Evolutionary conservation across 495 filamentous ascomycete genomes (phyloP).

Genomic region (Astrothelium macrocarpum): DNA sequence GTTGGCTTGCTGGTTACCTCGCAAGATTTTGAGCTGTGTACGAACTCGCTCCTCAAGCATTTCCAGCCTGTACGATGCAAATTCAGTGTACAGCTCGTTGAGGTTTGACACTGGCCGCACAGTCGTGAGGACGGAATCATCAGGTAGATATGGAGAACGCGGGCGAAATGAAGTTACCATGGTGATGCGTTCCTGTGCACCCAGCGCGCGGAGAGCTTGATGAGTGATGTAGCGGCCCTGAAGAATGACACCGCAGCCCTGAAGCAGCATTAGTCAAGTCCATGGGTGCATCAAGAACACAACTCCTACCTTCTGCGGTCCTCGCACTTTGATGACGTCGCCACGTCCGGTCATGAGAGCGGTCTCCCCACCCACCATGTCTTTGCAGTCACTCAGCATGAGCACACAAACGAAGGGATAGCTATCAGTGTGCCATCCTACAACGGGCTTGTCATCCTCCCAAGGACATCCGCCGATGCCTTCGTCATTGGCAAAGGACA

Average conservation of each 20-base stretch:
- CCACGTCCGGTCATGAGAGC: conserved; percentile 52
- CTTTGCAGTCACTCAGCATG: conserved; percentile 62
- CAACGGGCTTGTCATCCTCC: conserved; percentile 56
- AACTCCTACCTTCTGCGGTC: conserved; percentile 50
- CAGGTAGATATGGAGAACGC: conserved; percentile 44
- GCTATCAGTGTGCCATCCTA: conserved; percentile 65
- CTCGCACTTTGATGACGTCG: conserved; percentile 57
- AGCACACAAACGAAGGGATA: conserved; percentile 71
- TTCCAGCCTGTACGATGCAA: conserved; percentile 59
- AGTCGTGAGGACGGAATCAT: conserved; percentile 58
- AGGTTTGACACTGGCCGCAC: conserved; percentile 58
- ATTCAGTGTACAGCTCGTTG: conserved; percentile 60
- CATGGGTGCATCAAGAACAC: not conserved
- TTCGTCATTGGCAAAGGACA: conserved; percentile 37
- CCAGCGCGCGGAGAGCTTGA: conserved; percentile 54
- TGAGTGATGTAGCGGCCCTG: conserved; percentile 68
- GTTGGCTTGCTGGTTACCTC: conserved; percentile 21
- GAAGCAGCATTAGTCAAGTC: not conserved
- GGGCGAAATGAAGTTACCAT: conserved; percentile 67
- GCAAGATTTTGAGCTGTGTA: conserved; percentile 22
- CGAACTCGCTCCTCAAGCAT: conserved; percentile 51
- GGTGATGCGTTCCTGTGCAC: conserved; percentile 57
- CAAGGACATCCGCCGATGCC: conserved; percentile 42
- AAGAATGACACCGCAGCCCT: conserved; percentile 60
- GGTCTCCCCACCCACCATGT: conserved; percentile 66